Evolutionary conservation across 179 eudicot genomes (phyloP), one percentile per base, ranked within the genome.

Genomic region (Camellia oleifera): DNA sequence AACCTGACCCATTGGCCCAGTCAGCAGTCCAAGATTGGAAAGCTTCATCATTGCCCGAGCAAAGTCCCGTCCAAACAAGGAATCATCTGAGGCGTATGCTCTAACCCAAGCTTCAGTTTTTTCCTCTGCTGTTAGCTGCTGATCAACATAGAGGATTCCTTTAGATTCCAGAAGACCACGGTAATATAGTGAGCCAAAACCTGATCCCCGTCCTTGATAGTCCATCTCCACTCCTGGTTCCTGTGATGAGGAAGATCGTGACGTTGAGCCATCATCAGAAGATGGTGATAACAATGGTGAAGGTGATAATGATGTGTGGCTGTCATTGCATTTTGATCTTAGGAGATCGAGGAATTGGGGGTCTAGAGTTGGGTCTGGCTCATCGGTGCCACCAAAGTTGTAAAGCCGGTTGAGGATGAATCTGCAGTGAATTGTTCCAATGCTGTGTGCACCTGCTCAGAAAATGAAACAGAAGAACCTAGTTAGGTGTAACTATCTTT

Each of bases 21-120:
- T 88, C 61, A 86, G 79, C 54, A 85, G 85, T 42, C 83, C 65
- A 48, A 84, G 78, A 74, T 86, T 84, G 9, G 93, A 90, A 48
- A 91, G 88, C 83, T 90, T 91, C 86, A 88, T 89, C 95, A 89
- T 91, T 61, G 84, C 81, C 17, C 70, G 73, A 53, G 86, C 85
- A 79, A 91, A 91, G 69, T 91, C 90, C 82, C 75, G 79, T 46
- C 76, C 81, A 72, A 88, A 91, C 74, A 87, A 77, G 32, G 78
- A 48, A 53, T 77, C 78, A 79, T 90, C 86, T 0, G 92, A 82
- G 54, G 92, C 90, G 76, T 91, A 91, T 17, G 88, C 90, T 79
- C 76, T 76, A 52, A 91, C 91, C 92, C 92, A 91, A 44, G 71
- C 77, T 57, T 80, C 76, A n/a, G 91, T 88, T 79, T 88, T 87